phyloP scores from a whole-genome alignment of 78 protist species.

The Planoprotostelium fungivorum region DNA sequence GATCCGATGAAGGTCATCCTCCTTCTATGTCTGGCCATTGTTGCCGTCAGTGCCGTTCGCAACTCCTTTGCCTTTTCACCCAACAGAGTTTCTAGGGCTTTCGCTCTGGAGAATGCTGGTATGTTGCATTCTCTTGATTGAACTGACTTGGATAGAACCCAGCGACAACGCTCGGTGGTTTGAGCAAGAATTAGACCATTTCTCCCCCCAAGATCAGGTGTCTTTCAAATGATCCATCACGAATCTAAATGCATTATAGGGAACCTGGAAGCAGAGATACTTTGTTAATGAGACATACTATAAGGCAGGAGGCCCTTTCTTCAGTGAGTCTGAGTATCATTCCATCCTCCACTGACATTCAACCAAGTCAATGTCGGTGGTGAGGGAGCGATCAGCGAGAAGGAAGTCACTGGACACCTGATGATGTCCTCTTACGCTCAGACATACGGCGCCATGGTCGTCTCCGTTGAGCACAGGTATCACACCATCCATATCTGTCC shows the following conservation, averaged over 20 bases:
- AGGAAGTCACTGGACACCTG: conserved; percentile 39
- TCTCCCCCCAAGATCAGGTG: background rate
- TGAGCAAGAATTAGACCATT: background rate
- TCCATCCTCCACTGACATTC: background rate
- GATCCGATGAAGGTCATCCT: no score
- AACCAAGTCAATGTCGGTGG: conserved; percentile 36
- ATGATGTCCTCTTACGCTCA: conserved; percentile 40
- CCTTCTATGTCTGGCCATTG: no score
- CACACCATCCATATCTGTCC: background rate
- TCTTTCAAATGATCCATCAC: background rate
- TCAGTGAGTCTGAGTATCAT: background rate
- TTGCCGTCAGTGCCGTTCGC: no score
- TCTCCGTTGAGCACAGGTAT: conserved; percentile 47
- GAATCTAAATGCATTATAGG: background rate
- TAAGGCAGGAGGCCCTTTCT: background rate
- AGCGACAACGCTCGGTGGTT: background rate
- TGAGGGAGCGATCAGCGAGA: conserved; percentile 29
- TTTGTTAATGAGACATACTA: background rate
- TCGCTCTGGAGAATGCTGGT: no score
- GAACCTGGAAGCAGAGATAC: background rate
- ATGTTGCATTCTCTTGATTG: no score
- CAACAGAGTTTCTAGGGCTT: no score
- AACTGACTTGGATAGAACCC: no score
- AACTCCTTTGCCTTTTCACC: no score
- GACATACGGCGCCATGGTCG: conserved; percentile 26